These are phyloP conservation scores for Paxillus ammoniavirescens DNA, from an alignment of 768 basidiomycete species.

Conservation along the genomic window DNA sequence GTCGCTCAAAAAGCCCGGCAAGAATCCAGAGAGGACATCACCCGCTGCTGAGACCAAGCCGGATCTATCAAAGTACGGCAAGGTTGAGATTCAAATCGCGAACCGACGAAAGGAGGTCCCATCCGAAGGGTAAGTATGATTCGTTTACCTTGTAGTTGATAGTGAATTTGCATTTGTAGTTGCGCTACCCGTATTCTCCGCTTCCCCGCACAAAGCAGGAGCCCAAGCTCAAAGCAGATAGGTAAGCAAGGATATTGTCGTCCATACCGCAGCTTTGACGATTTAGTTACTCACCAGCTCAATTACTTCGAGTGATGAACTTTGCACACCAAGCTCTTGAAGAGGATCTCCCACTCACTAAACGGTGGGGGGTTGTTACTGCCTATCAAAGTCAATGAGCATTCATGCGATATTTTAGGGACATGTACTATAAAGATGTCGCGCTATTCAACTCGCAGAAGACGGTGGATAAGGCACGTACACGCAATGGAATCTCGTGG, in stretches of 20 bases:
- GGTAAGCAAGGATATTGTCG: slow-evolving; percentile 28
- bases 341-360: slow-evolving; percentile 55
- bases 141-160: slow-evolving; percentile 2
- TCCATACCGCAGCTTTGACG: not conserved
- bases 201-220: slow-evolving; percentile 37
- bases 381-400: slow-evolving; percentile 8
- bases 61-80: slow-evolving; percentile 13
- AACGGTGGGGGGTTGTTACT: slow-evolving; percentile 43
- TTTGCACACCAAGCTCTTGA: slow-evolving; percentile 66
- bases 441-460: slow-evolving; percentile 71
- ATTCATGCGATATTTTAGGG: slow-evolving; percentile 42
- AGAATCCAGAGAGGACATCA: not conserved
- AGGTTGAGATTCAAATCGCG: slow-evolving; percentile 33
- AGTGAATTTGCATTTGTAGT: slow-evolving; percentile 7
- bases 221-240: slow-evolving; percentile 39
- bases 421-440: slow-evolving; percentile 88
- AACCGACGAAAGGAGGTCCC: slow-evolving; percentile 33
- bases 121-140: slow-evolving; percentile 27
- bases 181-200: slow-evolving; percentile 23
- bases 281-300: slow-evolving; percentile 44
- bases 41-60: not conserved
- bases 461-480: slow-evolving; percentile 71
- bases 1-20: slow-evolving; percentile 9
- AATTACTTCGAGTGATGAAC: slow-evolving; percentile 64
- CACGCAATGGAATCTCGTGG: not conserved